Conservation (phyloP, 352 stramenopile genomes). For the Phytophthora sojae region DNA sequence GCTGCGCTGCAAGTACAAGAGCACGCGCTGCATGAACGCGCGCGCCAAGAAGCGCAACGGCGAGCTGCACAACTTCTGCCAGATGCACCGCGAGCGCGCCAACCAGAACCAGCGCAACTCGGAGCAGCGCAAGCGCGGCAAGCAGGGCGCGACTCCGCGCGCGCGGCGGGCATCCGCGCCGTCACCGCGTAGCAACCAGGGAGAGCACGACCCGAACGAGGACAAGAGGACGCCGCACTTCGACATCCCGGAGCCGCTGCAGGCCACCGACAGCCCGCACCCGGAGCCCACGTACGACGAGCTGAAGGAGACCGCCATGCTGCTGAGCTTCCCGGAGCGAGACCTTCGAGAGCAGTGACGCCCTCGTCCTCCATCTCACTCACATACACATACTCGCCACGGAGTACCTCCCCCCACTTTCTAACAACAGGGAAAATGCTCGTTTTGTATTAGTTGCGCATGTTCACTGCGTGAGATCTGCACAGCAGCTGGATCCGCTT, state of each 20-base stretch:
- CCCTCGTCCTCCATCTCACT: neutral
- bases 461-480: no score
- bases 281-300: constrained; percentile 41
- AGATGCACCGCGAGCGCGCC: constrained; percentile 57
- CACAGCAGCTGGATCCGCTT: no score
- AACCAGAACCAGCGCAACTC: constrained; percentile 80
- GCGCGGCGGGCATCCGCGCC: constrained; percentile 5
- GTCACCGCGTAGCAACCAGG: constrained; percentile 9
- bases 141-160: constrained; percentile 17
- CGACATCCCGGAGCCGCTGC: constrained; percentile 40
- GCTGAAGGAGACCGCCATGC: constrained; percentile 44
- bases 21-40: constrained; percentile 48
- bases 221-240: constrained; percentile 21
- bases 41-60: constrained; percentile 58
- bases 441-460: no score
- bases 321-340: constrained; percentile 38
- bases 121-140: constrained; percentile 57
- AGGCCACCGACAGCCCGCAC: constrained; percentile 28
- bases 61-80: constrained; percentile 59
- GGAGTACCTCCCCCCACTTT: neutral
- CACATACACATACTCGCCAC: neutral
- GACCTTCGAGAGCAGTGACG: constrained; percentile 15
- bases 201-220: constrained; percentile 9
- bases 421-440: neutral
- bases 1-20: constrained; percentile 57